Evolutionary conservation across 2,329 filamentous ascomycete genomes (phyloP).

Genomic region (Scedosporium aurantiacum): DNA sequence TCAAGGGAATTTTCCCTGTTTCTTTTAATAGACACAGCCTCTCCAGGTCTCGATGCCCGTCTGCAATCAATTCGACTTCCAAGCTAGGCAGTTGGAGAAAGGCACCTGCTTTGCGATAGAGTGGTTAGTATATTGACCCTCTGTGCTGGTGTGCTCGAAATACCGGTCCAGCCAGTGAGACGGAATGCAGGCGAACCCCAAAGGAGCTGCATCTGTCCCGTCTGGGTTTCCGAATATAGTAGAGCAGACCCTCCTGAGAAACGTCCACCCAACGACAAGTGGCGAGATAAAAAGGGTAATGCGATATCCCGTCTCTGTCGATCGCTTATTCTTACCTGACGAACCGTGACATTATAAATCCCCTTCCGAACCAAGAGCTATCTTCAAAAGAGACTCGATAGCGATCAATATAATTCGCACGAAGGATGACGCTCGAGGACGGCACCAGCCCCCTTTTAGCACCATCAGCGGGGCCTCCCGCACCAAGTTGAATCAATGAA

Average conservation of each 20-base stretch:
- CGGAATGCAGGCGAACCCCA: not conserved
- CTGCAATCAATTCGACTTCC: conserved; percentile 3
- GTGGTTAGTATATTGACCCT: not conserved
- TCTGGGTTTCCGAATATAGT: not conserved
- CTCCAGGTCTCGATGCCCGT: not conserved
- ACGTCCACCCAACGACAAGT: too few relatives aligned
- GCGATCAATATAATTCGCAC: too few relatives aligned
- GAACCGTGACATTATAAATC: too few relatives aligned
- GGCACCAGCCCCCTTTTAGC: too few relatives aligned
- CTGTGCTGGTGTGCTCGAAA: not conserved
- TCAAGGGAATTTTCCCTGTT: not conserved
- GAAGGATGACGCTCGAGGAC: too few relatives aligned
- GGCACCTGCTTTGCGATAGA: not conserved
- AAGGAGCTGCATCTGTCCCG: not conserved
- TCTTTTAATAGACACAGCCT: conserved; percentile 6
- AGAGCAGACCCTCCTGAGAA: not conserved
- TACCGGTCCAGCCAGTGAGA: not conserved
- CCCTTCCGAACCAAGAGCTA: too few relatives aligned
- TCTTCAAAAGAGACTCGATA: too few relatives aligned
- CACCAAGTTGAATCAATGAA: too few relatives aligned
- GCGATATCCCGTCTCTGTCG: too few relatives aligned
- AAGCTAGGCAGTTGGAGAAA: conserved; percentile 1
- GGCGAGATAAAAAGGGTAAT: too few relatives aligned
- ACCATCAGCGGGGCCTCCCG: too few relatives aligned
- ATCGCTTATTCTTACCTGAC: too few relatives aligned